A percentile compares a stretch with the other conserved stretches of the same genome.
Evolutionary conservation across 768 basidiomycete species (phyloP).

Genomic region (Podaxis sp.): DNA sequence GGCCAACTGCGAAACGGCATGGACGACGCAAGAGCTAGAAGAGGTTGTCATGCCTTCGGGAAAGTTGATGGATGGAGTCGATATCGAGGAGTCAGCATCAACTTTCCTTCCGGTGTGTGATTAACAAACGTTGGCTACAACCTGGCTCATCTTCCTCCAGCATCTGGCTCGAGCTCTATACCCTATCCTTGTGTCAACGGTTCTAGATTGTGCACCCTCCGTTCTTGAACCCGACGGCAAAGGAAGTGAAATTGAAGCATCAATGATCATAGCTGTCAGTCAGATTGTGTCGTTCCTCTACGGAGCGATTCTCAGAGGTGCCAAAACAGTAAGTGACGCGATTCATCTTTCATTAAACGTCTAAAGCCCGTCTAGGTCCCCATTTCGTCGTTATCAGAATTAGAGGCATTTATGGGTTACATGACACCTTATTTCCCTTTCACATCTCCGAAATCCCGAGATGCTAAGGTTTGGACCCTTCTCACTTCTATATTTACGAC

Average conservation of each 20-base stretch:
- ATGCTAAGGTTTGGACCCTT: slow-evolving; percentile 49
- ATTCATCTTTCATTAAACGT: neutral
- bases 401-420: slow-evolving; percentile 60
- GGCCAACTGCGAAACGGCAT: neutral
- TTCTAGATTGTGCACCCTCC: slow-evolving; percentile 81
- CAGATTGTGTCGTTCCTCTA: slow-evolving; percentile 61
- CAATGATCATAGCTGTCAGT: slow-evolving; percentile 52
- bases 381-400: slow-evolving; percentile 34
- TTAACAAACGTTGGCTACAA: neutral
- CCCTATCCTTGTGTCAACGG: slow-evolving; percentile 73
- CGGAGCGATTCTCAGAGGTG: slow-evolving; percentile 43
- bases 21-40: slow-evolving; percentile 15
- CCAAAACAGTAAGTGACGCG: slow-evolving; percentile 30
- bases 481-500: neutral
- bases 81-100: neutral
- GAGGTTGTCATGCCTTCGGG: slow-evolving; percentile 4
- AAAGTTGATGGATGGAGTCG: neutral
- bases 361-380: slow-evolving; percentile 15
- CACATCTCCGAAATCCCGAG: slow-evolving; percentile 37
- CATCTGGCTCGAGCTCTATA: slow-evolving; percentile 72
- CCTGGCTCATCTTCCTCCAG: slow-evolving; percentile 27
- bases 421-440: slow-evolving; percentile 89
- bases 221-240: slow-evolving; percentile 69
- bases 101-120: slow-evolving; percentile 10
- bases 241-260: slow-evolving; percentile 56